Evolutionary conservation across 2,329 filamentous ascomycete genomes (phyloP).

Genomic region (Neonectria neomacrospora): DNA sequence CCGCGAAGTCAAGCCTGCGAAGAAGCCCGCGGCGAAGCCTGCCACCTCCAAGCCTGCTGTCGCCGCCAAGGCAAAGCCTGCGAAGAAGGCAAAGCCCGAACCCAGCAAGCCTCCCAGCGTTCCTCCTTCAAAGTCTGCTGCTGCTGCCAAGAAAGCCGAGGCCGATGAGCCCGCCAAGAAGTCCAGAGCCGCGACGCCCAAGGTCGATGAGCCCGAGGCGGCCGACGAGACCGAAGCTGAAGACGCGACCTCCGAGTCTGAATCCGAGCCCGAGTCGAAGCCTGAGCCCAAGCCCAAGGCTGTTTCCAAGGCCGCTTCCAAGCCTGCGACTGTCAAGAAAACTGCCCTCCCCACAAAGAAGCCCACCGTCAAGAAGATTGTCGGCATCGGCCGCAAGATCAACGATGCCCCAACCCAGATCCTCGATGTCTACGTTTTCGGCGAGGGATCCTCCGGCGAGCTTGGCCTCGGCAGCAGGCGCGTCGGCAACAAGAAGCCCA

Average conservation of each 20-base stretch:
- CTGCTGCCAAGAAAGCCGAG: constrained; percentile 52
- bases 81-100: constrained; percentile 36
- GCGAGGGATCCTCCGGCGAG: constrained; percentile 83
- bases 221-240: constrained; percentile 56
- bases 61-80: constrained; percentile 33
- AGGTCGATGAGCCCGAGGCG: constrained; percentile 58
- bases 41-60: background rate
- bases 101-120: constrained; percentile 22
- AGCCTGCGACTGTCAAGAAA: constrained; percentile 34
- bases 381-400: constrained; percentile 72
- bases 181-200: constrained; percentile 52
- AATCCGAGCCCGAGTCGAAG: constrained; percentile 53
- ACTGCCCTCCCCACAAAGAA: constrained; percentile 27
- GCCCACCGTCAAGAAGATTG: constrained; percentile 54
- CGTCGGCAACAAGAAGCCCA: constrained; percentile 69
- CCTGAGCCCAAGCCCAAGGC: constrained; percentile 32
- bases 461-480: constrained; percentile 78
- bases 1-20: constrained; percentile 43
- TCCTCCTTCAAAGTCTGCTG: constrained; percentile 22
- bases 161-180: constrained; percentile 39
- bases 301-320: constrained; percentile 30
- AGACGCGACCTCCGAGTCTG: constrained; percentile 29
- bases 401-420: constrained; percentile 71
- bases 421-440: constrained; percentile 83
- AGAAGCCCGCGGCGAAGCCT: constrained; percentile 42